These are phyloP conservation scores for Russula abietina DNA, from an alignment of 768 basidiomycete genomes.

Conservation along the genomic window DNA sequence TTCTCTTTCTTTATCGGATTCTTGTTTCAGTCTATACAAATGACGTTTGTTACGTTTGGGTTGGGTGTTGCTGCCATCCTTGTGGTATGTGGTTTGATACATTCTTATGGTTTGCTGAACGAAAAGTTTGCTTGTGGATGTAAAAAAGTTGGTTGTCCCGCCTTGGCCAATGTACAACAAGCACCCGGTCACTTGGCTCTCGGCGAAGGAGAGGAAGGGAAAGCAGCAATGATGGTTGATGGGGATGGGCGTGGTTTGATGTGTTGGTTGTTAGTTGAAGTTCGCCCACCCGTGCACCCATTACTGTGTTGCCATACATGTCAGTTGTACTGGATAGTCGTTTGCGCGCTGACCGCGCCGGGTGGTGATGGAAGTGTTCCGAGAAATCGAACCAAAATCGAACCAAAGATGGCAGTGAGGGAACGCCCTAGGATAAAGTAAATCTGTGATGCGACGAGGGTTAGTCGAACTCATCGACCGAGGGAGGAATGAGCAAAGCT, in stretches of 20 bases:
- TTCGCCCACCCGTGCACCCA: too few species aligned
- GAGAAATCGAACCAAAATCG: not conserved
- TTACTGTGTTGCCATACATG: not conserved
- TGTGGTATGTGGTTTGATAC: conserved; percentile 21
- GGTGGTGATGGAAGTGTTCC: not conserved
- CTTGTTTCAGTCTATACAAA: conserved; percentile 46
- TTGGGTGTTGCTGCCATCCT: conserved; percentile 22
- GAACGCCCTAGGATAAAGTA: not conserved
- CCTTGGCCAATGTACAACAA: conserved; percentile 64
- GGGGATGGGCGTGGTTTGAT: too few species aligned
- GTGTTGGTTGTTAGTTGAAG: too few species aligned
- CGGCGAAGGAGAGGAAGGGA: conserved; percentile 32
- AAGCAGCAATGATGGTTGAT: conserved; percentile 20
- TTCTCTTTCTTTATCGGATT: conserved; percentile 55
- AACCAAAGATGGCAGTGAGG: not conserved
- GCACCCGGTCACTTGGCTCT: conserved; percentile 59
- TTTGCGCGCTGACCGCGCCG: not conserved
- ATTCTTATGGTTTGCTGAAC: conserved; percentile 11
- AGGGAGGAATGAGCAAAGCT: not conserved
- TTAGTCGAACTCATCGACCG: not conserved
- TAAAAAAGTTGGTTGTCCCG: conserved; percentile 50
- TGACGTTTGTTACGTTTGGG: conserved; percentile 49
- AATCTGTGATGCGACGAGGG: not conserved
- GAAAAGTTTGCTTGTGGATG: not conserved
- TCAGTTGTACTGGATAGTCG: not conserved